Conservation (phyloP, 257 asterid species). For the Plantago major region DNA sequence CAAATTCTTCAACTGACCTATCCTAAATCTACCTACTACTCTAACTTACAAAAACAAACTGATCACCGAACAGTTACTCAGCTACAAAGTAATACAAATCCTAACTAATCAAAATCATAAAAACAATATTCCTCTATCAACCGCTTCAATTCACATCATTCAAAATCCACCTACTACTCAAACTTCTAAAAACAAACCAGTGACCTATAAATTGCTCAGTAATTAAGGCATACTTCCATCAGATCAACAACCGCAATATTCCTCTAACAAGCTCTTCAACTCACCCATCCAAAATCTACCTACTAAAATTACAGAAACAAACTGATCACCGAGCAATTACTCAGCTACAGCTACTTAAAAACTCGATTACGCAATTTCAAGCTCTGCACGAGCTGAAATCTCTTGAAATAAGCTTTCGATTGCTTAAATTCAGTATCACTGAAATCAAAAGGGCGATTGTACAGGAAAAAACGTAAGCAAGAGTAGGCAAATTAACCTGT, state of each 20-base stretch:
- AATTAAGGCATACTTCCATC: too few species aligned
- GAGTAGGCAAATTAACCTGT: conserved; percentile 37
- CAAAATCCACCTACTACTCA: not conserved
- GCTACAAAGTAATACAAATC: not conserved
- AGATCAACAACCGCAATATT: too few species aligned
- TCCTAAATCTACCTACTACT: too few species aligned
- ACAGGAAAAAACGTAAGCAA: conserved; percentile 13
- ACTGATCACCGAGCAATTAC: too few species aligned
- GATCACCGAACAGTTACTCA: too few species aligned
- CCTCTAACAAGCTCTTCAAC: too few species aligned
- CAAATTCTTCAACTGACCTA: too few species aligned
- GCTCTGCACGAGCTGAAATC: not conserved
- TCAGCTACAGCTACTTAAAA: not conserved
- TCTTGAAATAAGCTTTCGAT: not conserved
- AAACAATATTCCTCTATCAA: not conserved
- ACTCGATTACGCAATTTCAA: not conserved
- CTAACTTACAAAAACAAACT: too few species aligned
- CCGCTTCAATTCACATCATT: not conserved
- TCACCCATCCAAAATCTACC: too few species aligned
- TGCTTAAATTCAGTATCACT: not conserved
- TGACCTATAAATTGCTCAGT: too few species aligned
- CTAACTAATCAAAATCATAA: not conserved
- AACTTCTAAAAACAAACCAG: not conserved
- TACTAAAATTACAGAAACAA: too few species aligned
- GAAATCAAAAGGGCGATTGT: not conserved